Evolutionary conservation across 805 yeast species (phyloP).

Genomic region (Metschnikowia drakensbergensis): DNA sequence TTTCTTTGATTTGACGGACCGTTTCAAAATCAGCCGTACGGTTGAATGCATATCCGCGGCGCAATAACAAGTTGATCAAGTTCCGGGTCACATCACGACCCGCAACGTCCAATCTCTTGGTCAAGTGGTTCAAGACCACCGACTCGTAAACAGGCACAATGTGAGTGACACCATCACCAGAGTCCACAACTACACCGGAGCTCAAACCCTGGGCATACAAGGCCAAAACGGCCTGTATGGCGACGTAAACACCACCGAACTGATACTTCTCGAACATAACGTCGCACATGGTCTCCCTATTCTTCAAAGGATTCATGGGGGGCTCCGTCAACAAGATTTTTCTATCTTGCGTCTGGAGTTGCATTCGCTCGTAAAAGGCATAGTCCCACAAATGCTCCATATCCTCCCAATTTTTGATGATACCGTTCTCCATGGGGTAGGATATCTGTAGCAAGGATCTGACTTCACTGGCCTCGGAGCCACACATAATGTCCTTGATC

Average conservation of each 20-base stretch:
- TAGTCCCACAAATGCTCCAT: constrained; percentile 99
- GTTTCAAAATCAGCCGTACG: constrained; percentile 99
- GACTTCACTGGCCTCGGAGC: constrained; percentile 88
- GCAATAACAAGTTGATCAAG: constrained; percentile 80
- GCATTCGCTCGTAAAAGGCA: constrained; percentile 88
- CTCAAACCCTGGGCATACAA: constrained; percentile 95
- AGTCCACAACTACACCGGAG: constrained; percentile 96
- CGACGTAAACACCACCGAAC: constrained; percentile 91
- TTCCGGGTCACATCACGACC: constrained; percentile 98
- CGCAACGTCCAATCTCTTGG: constrained; percentile 91
- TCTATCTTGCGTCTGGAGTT: constrained; percentile 66
- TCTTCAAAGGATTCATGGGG: constrained; percentile 92
- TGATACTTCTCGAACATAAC: constrained; percentile 89
- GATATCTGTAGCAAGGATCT: constrained; percentile 86
- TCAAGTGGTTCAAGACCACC: constrained; percentile 91
- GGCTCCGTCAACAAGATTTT: constrained; percentile 93
- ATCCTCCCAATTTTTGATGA: constrained; percentile 94
- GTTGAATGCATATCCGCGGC: constrained; percentile 97
- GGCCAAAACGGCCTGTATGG: constrained; percentile 97
- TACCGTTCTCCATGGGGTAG: constrained; percentile 99
- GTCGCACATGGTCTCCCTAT: constrained; percentile 87
- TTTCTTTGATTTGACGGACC: constrained; percentile 95
- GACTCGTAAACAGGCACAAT: constrained; percentile 97
- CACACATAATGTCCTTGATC: constrained; percentile 96
- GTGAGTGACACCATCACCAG: constrained; percentile 98